Evolutionary conservation across 2,329 filamentous ascomycete species (phyloP), one percentile per base, ranked within the genome.

Genomic region (Aspergillus puulaauensis): DNA sequence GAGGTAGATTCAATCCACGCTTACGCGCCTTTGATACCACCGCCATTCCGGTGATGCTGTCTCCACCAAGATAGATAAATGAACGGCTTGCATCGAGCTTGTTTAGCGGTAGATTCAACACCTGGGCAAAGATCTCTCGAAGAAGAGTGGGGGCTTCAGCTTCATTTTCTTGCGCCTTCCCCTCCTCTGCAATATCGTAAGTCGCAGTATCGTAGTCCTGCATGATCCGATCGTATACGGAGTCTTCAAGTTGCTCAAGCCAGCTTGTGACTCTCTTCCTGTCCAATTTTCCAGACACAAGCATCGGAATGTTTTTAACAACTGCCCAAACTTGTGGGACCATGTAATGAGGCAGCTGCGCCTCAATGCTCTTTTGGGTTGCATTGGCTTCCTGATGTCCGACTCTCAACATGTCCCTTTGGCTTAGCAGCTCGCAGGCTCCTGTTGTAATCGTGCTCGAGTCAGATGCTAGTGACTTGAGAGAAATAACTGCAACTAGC

Each of bases 331-430:
- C 66, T 59, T 74, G 75, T 0, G 79, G 79, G 7, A 79, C 68
- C 74, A 80, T 76, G 61, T 79, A 79, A 5, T 77, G 72, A 7
- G 78, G 75, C 7, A 82, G 67, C 49, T 79, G 75, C 31, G 70
- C 67, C 49, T 75, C 71, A 19, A 79, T 70, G 31, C 64, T 74
- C 54, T 75, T 77, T 52, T 66, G 77, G 15, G 68, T 67, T 5
- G 65, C 63, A 17, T 66, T 71, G 23, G 77, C 69, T 19, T 69
- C 66, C 21, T 60, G 45, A 7, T 72, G 63, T 4, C 69, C 70
- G 31, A 60, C 48, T 17, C 55, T 62, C 21, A 66, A 49, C 21
- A 69, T 61, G 12, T 61, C 47, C 54, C 61, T 52, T 3, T 68
- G 61, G 9, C 69, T 66, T 7, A 73, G 64, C 50, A 76, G 69